Percentiles rank a stretch among this genome's conserved stretches.
phyloP scores from a whole-genome alignment of 2,329 filamentous ascomycete species.

The Leptographium flavum region DNA sequence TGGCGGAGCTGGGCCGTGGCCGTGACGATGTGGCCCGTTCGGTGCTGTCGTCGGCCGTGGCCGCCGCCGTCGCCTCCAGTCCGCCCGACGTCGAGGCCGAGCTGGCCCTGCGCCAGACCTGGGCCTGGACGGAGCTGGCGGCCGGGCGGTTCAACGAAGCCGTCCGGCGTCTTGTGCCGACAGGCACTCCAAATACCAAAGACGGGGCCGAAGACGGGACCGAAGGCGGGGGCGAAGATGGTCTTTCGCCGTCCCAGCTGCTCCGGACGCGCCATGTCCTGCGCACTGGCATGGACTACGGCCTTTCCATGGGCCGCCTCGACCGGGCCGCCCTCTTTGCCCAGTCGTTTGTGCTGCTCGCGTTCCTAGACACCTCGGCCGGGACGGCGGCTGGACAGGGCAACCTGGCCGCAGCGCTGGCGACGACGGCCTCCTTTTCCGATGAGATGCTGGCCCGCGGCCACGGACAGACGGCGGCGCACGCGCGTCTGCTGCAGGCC shows the following conservation, averaged over 20 bases:
- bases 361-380: conserved; percentile 47
- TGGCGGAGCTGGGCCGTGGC: conserved; percentile 49
- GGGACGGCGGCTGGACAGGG: conserved; percentile 31
- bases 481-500: conserved; percentile 56
- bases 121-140: conserved; percentile 54
- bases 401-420: conserved; percentile 37
- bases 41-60: conserved; percentile 43
- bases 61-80: conserved; percentile 13
- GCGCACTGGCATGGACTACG: conserved; percentile 36
- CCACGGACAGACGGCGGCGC: conserved; percentile 19
- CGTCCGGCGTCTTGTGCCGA: conserved; percentile 24
- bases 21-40: conserved; percentile 44
- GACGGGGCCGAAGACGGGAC: conserved; percentile 10
- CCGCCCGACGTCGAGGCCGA: conserved; percentile 5
- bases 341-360: conserved; percentile 49
- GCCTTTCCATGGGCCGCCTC: conserved; percentile 33
- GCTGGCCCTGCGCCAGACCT: conserved; percentile 38
- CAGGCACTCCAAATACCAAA: conserved; percentile 11
- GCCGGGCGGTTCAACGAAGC: conserved; percentile 20
- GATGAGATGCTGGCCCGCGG: conserved; percentile 25
- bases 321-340: conserved; percentile 38
- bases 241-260: conserved; percentile 22
- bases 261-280: conserved; percentile 42
- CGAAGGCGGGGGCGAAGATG: not conserved
- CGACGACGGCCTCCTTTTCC: conserved; percentile 25